A percentile compares a stretch with the other conserved stretches of the same genome.
Conservation (phyloP, 2,329 filamentous ascomycete genomes). For the Neoscytalidium dimidiatum region DNA sequence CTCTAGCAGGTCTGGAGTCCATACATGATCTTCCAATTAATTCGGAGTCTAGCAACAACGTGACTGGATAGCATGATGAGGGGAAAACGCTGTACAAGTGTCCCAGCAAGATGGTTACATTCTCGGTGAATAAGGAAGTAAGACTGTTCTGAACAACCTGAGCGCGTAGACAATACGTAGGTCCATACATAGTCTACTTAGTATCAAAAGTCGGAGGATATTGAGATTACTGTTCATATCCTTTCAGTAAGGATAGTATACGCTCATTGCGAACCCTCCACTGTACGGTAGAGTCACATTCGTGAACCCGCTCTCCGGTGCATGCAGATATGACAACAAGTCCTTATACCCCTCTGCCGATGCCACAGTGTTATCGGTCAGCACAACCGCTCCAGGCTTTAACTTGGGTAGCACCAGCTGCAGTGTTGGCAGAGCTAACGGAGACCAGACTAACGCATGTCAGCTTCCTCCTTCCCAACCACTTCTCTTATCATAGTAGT, state of each 20-base stretch:
- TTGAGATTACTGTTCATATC: too few species aligned
- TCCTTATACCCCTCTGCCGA: conserved; percentile 48
- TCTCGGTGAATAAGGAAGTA: too few species aligned
- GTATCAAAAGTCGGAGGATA: too few species aligned
- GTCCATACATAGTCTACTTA: too few species aligned
- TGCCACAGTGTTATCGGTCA: conserved; percentile 52
- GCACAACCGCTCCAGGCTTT: conserved; percentile 49
- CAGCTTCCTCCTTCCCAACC: background rate
- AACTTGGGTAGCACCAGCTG: conserved; percentile 49
- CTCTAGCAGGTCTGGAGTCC: too few species aligned
- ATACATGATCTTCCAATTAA: too few species aligned
- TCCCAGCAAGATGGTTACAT: too few species aligned
- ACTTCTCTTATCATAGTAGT: conserved; percentile 11
- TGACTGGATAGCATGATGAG: too few species aligned
- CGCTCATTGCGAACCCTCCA: conserved; percentile 50
- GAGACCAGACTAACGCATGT: conserved; percentile 54
- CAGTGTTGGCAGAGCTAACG: conserved; percentile 56
- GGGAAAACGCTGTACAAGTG: too few species aligned
- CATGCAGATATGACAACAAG: conserved; percentile 48
- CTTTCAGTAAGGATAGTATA: conserved; percentile 24
- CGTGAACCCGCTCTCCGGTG: conserved; percentile 52
- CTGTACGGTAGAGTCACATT: conserved; percentile 52
- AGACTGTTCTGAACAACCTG: too few species aligned
- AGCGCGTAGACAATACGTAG: too few species aligned
- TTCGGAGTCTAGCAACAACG: too few species aligned